Percentiles rank a stretch among this genome's conserved stretches.
phyloP scores from a whole-genome alignment of 768 basidiomycete species.

The Phlebiopsis flavidoalba region DNA sequence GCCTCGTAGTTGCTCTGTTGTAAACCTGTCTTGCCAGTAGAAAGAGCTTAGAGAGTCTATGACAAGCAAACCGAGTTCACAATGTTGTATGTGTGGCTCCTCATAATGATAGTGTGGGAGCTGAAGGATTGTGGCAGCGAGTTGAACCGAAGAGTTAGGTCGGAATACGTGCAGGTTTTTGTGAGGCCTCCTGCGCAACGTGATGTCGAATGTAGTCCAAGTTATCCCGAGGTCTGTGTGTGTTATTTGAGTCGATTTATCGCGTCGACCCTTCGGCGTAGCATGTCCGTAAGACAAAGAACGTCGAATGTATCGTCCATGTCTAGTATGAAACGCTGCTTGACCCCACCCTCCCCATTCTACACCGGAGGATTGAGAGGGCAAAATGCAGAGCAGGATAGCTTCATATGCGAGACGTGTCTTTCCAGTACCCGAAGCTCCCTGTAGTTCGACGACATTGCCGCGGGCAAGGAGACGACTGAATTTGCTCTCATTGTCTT shows the following conservation, averaged over 20 bases:
- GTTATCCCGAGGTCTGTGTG: background rate
- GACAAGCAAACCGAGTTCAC: slow-evolving; percentile 60
- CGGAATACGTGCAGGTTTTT: slow-evolving; percentile 62
- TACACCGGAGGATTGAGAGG: slow-evolving; percentile 28
- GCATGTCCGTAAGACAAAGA: slow-evolving; percentile 45
- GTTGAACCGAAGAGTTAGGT: slow-evolving; percentile 60
- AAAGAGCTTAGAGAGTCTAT: slow-evolving; percentile 76
- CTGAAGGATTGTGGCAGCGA: slow-evolving; percentile 60
- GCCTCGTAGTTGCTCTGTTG: slow-evolving; percentile 45
- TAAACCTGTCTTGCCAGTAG: slow-evolving; percentile 73
- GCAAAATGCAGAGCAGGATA: slow-evolving; percentile 53
- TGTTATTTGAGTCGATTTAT: no score
- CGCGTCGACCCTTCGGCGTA: slow-evolving; percentile 30
- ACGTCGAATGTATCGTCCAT: slow-evolving; percentile 63
- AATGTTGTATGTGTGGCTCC: slow-evolving; percentile 35
- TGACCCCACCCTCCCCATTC: slow-evolving; percentile 56
- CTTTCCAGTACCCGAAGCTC: slow-evolving; percentile 70
- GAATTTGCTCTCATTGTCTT: background rate
- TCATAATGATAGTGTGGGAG: slow-evolving; percentile 50
- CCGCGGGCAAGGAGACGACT: slow-evolving; percentile 29
- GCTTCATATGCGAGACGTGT: slow-evolving; percentile 71
- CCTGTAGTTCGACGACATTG: slow-evolving; percentile 74
- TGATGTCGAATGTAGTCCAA: background rate
- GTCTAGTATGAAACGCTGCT: slow-evolving; percentile 64
- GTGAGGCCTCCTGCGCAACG: slow-evolving; percentile 24